These are phyloP conservation scores for Didymella sp. DNA, from an alignment of 2,329 filamentous ascomycete genomes.

Conservation along the genomic window DNA sequence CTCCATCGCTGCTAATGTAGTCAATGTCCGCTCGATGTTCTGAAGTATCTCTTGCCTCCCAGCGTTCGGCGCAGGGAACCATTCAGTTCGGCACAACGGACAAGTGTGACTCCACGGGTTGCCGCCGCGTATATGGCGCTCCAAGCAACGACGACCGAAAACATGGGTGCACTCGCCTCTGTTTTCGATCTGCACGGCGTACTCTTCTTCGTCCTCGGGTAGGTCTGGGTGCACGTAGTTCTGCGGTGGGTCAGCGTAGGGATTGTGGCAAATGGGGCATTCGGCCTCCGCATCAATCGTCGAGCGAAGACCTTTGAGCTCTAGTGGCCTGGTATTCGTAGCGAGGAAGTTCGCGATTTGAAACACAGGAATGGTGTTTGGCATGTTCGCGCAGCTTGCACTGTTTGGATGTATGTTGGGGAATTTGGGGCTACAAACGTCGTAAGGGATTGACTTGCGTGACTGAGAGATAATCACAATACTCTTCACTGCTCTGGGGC, in stretches of 20 bases:
- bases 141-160: constrained; percentile 30
- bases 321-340: constrained; percentile 22
- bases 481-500: neutral
- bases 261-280: constrained; percentile 28
- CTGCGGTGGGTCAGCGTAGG: constrained; percentile 25
- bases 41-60: constrained; percentile 18
- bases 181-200: constrained; percentile 25
- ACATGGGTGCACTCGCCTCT: constrained; percentile 25
- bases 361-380: constrained; percentile 20
- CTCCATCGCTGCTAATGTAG: constrained; percentile 16
- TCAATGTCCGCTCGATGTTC: constrained; percentile 17
- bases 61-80: constrained; percentile 26
- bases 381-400: constrained; percentile 15
- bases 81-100: constrained; percentile 29
- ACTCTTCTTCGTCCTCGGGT: constrained; percentile 22
- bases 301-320: neutral
- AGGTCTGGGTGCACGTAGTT: constrained; percentile 28
- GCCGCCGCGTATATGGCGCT: constrained; percentile 26
- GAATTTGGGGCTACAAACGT: neutral
- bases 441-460: neutral
- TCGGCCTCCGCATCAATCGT: neutral
- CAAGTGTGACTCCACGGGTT: constrained; percentile 35
- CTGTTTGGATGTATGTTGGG: neutral
- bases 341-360: constrained; percentile 32
- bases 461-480: neutral